Percentiles rank a stretch among this genome's conserved stretches.
These are phyloP conservation scores for Millerozyma acaciae DNA, from an alignment of 805 yeast genomes.

Conservation along the genomic window DNA sequence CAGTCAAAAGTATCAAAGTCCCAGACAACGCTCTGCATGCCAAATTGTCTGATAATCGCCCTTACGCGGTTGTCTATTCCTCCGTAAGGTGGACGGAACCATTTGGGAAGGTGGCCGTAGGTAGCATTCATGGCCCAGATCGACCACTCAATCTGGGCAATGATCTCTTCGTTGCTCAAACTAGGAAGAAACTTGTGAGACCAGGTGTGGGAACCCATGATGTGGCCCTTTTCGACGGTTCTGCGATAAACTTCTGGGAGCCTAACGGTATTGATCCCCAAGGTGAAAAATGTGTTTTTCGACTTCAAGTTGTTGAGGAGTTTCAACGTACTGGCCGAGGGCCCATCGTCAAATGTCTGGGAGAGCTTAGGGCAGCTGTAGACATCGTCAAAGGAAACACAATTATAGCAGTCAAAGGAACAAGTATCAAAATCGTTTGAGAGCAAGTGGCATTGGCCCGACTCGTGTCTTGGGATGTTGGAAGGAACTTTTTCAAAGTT, in stretches of 20 bases:
- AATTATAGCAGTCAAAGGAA: conserved; percentile 82
- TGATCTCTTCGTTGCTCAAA: conserved; percentile 71
- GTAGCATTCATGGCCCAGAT: conserved; percentile 98
- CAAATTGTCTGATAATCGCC: conserved; percentile 74
- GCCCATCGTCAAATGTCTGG: conserved; percentile 96
- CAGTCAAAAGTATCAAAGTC: conserved; percentile 90
- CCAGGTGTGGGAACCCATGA: conserved; percentile 90
- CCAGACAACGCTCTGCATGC: conserved; percentile 87
- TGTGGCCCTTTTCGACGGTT: conserved; percentile 61
- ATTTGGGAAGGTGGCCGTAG: conserved; percentile 77
- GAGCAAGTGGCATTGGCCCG: conserved; percentile 56
- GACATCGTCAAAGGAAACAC: conserved; percentile 73
- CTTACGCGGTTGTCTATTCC: conserved; percentile 88
- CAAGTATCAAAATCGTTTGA: conserved; percentile 47
- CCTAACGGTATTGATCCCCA: conserved; percentile 76
- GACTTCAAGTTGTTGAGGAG: conserved; percentile 50
- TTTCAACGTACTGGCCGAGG: conserved; percentile 64
- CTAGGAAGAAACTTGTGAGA: conserved; percentile 81
- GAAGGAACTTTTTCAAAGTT: conserved; percentile 51
- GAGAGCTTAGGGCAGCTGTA: conserved; percentile 68
- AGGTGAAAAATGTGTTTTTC: conserved; percentile 75
- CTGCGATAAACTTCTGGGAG: conserved; percentile 68
- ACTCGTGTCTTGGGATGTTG: conserved; percentile 41
- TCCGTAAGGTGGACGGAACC: conserved; percentile 97
- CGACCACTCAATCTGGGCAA: conserved; percentile 92